phyloP scores from a whole-genome alignment of 2,329 filamentous ascomycete species.

The Akanthomyces dipterigenus region DNA sequence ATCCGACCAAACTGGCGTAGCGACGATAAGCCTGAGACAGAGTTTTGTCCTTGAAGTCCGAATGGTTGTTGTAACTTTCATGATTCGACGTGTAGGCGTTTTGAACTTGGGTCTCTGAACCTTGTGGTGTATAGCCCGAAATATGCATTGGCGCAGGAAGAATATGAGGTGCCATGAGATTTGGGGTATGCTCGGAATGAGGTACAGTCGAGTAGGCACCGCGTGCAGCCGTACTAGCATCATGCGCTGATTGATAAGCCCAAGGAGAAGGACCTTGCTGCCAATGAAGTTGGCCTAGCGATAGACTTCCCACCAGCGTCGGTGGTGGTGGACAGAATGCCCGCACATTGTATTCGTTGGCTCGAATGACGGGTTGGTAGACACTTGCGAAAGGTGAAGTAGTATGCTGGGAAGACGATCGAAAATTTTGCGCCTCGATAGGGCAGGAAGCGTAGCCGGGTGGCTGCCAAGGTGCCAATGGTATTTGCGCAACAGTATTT shows the following conservation, averaged over 20 bases:
- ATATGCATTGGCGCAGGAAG: neutral
- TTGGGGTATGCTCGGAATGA: neutral
- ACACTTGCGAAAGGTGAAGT: constrained; percentile 4
- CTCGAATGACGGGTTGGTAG: constrained; percentile 28
- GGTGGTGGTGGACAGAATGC: constrained; percentile 32
- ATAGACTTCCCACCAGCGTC: constrained; percentile 24
- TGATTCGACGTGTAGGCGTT: neutral
- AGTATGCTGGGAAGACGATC: neutral
- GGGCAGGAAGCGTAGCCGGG: neutral
- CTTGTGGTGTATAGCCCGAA: neutral
- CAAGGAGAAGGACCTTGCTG: constrained; percentile 12
- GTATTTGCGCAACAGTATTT: neutral
- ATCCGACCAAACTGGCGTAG: constrained; percentile 64
- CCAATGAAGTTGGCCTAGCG: constrained; percentile 24
- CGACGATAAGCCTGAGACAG: constrained; percentile 64
- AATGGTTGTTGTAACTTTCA: constrained; percentile 12
- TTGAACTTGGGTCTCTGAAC: neutral
- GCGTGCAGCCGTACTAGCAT: neutral
- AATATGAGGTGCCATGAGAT: neutral
- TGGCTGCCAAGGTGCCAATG: neutral
- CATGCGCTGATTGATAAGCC: constrained; percentile 1
- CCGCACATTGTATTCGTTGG: constrained; percentile 31
- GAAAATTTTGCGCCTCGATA: neutral
- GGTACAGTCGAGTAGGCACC: neutral
- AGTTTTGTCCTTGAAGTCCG: constrained; percentile 59